phyloP scores from a whole-genome alignment of 1,284 basidiomycete species.

The Heterobasidion irregulare region DNA sequence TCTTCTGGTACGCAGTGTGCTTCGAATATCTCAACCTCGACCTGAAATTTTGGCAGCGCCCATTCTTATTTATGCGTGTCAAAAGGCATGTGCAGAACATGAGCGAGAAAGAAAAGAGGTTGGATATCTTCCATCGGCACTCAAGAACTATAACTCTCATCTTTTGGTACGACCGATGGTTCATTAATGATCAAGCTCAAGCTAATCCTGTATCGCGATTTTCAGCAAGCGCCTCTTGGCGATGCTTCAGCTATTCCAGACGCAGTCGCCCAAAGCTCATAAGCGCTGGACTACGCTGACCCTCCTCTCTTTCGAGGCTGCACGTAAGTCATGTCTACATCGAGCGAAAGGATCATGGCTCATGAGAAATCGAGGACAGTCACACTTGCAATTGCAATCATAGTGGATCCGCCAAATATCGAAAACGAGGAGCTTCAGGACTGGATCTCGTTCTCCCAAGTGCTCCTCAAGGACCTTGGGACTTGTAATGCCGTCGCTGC shows the following conservation, averaged over 20 bases:
- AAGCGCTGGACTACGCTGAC: conserved; percentile 8
- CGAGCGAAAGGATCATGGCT: not conserved
- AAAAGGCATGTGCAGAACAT: conserved; percentile 4
- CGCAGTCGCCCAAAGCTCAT: conserved; percentile 1
- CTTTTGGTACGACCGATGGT: conserved; percentile 6
- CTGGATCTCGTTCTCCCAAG: conserved; percentile 15
- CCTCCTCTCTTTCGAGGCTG: conserved; percentile 7
- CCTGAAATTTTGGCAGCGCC: conserved; percentile 10
- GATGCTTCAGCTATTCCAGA: conserved; percentile 5
- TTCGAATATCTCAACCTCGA: not conserved
- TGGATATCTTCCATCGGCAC: conserved; percentile 8
- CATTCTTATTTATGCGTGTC: conserved; percentile 15
- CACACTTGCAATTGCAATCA: conserved; percentile 13
- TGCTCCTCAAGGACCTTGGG: conserved; percentile 7
- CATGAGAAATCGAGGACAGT: conserved; percentile 3
- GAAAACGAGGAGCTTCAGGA: conserved; percentile 15
- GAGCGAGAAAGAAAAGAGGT: conserved; percentile 8
- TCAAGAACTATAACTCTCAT: conserved; percentile 11
- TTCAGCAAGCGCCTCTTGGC: conserved; percentile 2
- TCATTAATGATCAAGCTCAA: not conserved
- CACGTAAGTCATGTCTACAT: conserved; percentile 1
- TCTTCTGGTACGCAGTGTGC: conserved; percentile 7
- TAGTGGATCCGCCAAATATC: conserved; percentile 13
- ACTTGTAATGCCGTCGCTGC: conserved; percentile 10
- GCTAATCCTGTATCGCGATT: conserved; percentile 1